Percentiles rank a stretch among this genome's conserved stretches.
These are phyloP conservation scores for Mycena haematopus DNA, from an alignment of 768 basidiomycete species.

Conservation along the genomic window DNA sequence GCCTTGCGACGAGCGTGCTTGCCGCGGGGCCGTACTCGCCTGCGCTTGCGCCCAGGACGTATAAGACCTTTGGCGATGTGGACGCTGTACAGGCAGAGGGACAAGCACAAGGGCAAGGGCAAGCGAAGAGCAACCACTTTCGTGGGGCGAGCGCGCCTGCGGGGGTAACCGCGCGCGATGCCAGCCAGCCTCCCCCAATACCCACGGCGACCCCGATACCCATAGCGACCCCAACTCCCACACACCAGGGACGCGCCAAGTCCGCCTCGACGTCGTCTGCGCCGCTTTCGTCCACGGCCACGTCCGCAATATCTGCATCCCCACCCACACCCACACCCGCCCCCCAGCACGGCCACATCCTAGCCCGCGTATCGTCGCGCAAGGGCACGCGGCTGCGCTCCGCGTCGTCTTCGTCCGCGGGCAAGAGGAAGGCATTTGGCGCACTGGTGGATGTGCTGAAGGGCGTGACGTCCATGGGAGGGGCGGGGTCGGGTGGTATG, in stretches of 20 bases:
- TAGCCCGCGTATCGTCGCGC: slow-evolving; percentile 16
- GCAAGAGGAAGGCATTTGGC: slow-evolving; percentile 22
- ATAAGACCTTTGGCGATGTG: no score
- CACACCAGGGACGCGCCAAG: not conserved
- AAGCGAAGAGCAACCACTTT: not conserved
- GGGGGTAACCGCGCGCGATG: not conserved
- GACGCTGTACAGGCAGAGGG: no score
- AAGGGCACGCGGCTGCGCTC: slow-evolving; percentile 23
- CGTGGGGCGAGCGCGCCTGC: slow-evolving; percentile 17
- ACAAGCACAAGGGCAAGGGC: not conserved
- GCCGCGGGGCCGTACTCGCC: slow-evolving; percentile 29
- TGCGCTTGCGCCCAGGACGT: slow-evolving; percentile 5
- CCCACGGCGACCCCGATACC: not conserved
- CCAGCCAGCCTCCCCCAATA: not conserved
- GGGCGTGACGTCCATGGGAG: slow-evolving; percentile 26
- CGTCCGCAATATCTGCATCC: no score
- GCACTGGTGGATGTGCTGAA: slow-evolving; percentile 30
- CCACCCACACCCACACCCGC: not conserved
- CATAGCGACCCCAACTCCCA: not conserved
- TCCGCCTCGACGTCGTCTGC: slow-evolving; percentile 1
- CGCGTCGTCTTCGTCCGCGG: slow-evolving; percentile 19
- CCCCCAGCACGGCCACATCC: not conserved
- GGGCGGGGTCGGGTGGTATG: not conserved
- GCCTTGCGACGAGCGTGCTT: slow-evolving; percentile 20
- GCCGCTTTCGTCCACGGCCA: not conserved